Evolutionary conservation across 176 grass and related monocot species (phyloP).

Genomic region (Microstegium vimineum): DNA sequence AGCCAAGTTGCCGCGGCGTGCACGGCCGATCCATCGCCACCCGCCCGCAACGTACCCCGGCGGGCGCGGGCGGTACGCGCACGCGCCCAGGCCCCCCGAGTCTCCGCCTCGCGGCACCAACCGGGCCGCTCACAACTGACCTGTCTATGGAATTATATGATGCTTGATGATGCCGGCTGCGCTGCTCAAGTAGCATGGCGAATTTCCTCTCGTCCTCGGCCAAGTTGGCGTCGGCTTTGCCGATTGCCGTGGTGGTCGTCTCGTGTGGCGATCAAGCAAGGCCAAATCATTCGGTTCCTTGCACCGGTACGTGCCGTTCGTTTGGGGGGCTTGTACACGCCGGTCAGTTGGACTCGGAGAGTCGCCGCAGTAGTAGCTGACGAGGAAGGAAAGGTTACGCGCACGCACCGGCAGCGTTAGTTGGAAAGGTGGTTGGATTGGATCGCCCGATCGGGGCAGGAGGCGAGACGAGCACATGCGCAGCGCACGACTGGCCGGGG

Average conservation of each 20-base stretch:
- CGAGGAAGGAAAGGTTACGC: not conserved
- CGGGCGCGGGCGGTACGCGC: not conserved
- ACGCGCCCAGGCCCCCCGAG: not conserved
- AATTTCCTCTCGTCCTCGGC: too few relatives aligned
- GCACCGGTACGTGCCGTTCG: not conserved
- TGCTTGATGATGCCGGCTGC: too few relatives aligned
- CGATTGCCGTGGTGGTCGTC: too few relatives aligned
- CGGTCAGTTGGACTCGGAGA: not conserved
- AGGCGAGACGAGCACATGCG: conserved; percentile 16
- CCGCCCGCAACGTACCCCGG: not conserved
- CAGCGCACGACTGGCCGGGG: not conserved
- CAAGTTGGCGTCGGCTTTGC: not conserved
- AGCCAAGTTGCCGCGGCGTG: not conserved
- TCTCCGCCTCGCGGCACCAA: not conserved
- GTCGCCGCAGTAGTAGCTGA: not conserved
- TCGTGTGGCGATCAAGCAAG: not conserved
- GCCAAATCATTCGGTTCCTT: not conserved
- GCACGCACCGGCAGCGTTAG: not conserved
- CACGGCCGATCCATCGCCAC: not conserved
- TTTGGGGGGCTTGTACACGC: not conserved
- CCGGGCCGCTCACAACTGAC: not conserved
- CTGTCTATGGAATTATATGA: too few relatives aligned
- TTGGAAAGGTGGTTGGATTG: conserved; percentile 26
- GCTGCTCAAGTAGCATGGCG: too few relatives aligned
- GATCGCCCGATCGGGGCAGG: not conserved